Conservation (phyloP, 768 basidiomycete genomes). For the Amyloporia xantha region DNA sequence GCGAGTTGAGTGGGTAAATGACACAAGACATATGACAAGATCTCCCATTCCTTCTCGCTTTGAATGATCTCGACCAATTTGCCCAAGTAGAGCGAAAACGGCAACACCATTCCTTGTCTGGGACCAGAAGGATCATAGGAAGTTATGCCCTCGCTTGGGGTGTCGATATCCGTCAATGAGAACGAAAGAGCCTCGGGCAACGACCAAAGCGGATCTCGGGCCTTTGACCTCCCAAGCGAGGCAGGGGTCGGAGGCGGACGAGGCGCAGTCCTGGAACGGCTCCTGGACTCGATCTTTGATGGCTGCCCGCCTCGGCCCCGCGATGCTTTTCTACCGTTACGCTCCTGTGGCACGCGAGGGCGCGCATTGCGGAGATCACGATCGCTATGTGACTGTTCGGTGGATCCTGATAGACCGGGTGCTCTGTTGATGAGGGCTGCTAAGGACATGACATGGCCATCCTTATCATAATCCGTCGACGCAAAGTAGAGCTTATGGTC, state of each 20-base stretch:
- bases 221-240: conserved; percentile 23
- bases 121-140: conserved; percentile 54
- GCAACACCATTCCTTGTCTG: conserved; percentile 42
- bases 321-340: conserved; percentile 44
- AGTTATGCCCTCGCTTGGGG: conserved; percentile 59
- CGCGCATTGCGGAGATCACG: conserved; percentile 39
- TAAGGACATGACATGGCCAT: conserved; percentile 51
- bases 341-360: conserved; percentile 42
- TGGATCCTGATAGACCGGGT: conserved; percentile 18
- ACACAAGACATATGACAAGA: conserved; percentile 86
- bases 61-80: conserved; percentile 61
- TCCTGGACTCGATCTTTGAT: conserved; percentile 45
- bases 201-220: conserved; percentile 53
- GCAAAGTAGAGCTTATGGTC: conserved; percentile 81
- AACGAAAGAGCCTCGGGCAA: conserved; percentile 64
- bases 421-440: conserved; percentile 58
- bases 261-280: conserved; percentile 49
- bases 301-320: conserved; percentile 43
- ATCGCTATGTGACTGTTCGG: conserved; percentile 20
- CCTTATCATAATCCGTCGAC: conserved; percentile 43
- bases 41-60: conserved; percentile 82
- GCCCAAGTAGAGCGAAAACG: conserved; percentile 67
- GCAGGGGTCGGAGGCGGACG: conserved; percentile 20
- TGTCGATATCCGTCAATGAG: conserved; percentile 43
- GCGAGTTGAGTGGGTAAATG: conserved; percentile 86